These are phyloP conservation scores for Dothistroma septosporum DNA, from an alignment of 2,329 filamentous ascomycete species.

Conservation along the genomic window DNA sequence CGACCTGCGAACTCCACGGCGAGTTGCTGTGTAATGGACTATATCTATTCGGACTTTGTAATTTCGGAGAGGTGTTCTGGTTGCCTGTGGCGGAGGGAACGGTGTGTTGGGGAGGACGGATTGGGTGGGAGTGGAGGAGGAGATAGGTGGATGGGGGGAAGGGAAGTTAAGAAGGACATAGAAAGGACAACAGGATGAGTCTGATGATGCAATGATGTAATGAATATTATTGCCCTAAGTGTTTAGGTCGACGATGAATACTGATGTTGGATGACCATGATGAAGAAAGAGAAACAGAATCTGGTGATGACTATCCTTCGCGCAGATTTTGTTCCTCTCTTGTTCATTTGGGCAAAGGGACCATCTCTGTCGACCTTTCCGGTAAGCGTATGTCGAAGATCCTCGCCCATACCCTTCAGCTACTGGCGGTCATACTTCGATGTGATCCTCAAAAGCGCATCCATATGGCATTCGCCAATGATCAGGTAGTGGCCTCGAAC, in stretches of 20 bases:
- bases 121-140: neutral
- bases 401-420: neutral
- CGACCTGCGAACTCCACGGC: neutral
- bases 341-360: too few relatives aligned
- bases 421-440: neutral
- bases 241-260: neutral
- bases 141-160: neutral
- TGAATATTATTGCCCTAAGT: neutral
- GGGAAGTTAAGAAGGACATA: too few relatives aligned
- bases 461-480: constrained; percentile 1
- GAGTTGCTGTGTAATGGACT: neutral
- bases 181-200: too few relatives aligned
- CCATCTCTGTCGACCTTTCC: neutral
- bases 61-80: neutral
- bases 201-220: neutral
- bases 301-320: too few relatives aligned
- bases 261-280: neutral
- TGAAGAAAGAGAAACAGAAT: too few relatives aligned
- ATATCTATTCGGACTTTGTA: neutral
- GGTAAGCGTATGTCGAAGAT: too few relatives aligned
- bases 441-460: neutral
- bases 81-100: neutral
- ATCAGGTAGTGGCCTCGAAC: neutral
- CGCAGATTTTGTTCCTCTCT: too few relatives aligned
- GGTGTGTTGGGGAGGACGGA: neutral